Evolutionary conservation across 1,284 basidiomycete genomes (phyloP).

Genomic region (Phylloboletellus chloephorus): DNA sequence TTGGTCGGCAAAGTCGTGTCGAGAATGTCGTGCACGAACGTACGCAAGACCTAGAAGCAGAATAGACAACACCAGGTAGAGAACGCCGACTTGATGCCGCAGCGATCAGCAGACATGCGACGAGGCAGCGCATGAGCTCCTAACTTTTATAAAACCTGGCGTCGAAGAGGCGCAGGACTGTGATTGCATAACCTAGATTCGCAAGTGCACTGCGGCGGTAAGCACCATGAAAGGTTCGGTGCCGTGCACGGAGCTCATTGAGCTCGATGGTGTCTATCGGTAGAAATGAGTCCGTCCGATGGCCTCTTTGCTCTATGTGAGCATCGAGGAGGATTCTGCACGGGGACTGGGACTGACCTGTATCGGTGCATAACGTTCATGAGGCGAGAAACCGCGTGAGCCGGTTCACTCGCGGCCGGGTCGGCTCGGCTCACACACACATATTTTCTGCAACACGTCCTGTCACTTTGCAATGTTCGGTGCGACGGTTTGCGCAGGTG

Average conservation of each 20-base stretch:
- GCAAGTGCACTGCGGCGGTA: conserved; percentile 73
- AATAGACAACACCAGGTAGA: conserved; percentile 61
- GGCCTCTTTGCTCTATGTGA: conserved; percentile 41
- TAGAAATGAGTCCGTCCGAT: conserved; percentile 53
- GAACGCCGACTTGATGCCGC: conserved; percentile 53
- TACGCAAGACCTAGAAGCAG: conserved; percentile 59
- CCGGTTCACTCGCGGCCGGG: conserved; percentile 13
- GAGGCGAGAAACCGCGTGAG: conserved; percentile 16
- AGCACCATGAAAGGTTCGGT: conserved; percentile 78
- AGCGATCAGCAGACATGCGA: not conserved
- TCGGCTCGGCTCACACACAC: conserved; percentile 13
- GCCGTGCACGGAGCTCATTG: conserved; percentile 70
- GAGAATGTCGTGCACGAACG: conserved; percentile 57
- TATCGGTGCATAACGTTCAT: conserved; percentile 20
- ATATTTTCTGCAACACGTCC: conserved; percentile 8
- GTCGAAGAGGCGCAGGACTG: conserved; percentile 75
- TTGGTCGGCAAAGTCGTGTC: conserved; percentile 69
- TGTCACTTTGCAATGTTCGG: conserved; percentile 17
- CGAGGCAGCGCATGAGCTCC: conserved; percentile 19
- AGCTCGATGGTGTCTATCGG: conserved; percentile 59
- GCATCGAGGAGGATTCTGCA: not conserved
- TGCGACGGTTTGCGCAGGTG: conserved; percentile 19
- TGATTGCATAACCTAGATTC: conserved; percentile 68
- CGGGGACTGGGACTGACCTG: conserved; percentile 19
- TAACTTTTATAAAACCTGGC: conserved; percentile 61